Evolutionary conservation across 2,329 filamentous ascomycete genomes (phyloP).

Genomic region (Xylariaceae sp.): DNA sequence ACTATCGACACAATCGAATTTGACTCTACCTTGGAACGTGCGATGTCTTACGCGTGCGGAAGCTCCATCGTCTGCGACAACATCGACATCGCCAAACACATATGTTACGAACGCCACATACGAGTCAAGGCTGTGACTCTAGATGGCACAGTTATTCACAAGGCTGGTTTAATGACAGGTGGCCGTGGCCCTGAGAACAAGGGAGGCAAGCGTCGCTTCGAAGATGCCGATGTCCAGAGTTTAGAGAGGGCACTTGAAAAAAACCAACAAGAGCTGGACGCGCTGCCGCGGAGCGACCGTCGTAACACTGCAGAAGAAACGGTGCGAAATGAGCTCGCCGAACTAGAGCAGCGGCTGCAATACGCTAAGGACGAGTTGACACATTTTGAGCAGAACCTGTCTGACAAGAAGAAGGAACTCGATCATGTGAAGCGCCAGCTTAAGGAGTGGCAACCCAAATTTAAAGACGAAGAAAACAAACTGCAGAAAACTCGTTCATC

Average conservation of each 20-base stretch:
- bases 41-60: constrained; percentile 93
- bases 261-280: constrained; percentile 76
- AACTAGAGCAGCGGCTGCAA: constrained; percentile 76
- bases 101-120: constrained; percentile 83
- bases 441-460: constrained; percentile 77
- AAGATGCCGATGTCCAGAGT: constrained; percentile 87
- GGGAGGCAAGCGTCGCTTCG: constrained; percentile 80
- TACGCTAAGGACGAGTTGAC: constrained; percentile 77
- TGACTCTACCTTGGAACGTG: constrained; percentile 84
- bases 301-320: constrained; percentile 79
- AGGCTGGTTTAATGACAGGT: constrained; percentile 95
- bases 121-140: constrained; percentile 94
- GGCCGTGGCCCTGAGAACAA: constrained; percentile 80
- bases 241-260: constrained; percentile 78
- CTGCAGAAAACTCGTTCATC: constrained; percentile 63
- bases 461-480: constrained; percentile 71
- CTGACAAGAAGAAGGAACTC: constrained; percentile 83
- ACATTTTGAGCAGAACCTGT: constrained; percentile 80
- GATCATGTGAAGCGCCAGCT: constrained; percentile 76
- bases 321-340: constrained; percentile 78
- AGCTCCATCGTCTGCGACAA: constrained; percentile 94
- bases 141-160: constrained; percentile 96
- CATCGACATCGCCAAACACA: constrained; percentile 82
- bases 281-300: constrained; percentile 79
- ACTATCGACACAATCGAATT: constrained; percentile 98